phyloP scores from a whole-genome alignment of 73 alveolate species.

The Effrenium voratum region DNA sequence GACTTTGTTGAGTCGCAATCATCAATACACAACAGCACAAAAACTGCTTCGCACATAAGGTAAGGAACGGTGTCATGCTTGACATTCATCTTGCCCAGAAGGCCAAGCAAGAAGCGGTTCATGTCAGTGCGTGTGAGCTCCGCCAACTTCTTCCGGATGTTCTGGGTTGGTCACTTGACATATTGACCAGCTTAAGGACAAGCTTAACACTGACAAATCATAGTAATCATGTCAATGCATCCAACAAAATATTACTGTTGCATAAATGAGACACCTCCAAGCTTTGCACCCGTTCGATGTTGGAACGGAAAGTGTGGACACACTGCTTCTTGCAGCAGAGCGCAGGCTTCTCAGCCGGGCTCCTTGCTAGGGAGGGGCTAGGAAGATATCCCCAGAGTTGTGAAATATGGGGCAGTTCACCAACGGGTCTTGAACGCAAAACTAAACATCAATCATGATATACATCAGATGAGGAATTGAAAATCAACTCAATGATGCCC shows the following conservation, averaged over 20 bases:
- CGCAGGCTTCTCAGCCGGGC: not conserved
- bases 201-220: not conserved
- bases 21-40: not conserved
- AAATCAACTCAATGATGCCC: not conserved
- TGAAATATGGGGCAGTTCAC: too few relatives aligned
- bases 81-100: slow-evolving; percentile 5
- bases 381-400: not conserved
- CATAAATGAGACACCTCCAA: not conserved
- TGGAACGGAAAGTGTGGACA: not conserved
- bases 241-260: not conserved
- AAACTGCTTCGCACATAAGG: not conserved
- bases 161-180: not conserved
- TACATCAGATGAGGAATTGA: not conserved
- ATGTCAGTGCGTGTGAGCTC: not conserved
- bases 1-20: not conserved
- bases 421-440: not conserved
- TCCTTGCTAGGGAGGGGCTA: not conserved
- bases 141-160: slow-evolving; percentile 14
- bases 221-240: not conserved
- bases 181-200: not conserved
- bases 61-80: not conserved
- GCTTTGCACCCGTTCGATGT: not conserved
- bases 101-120: slow-evolving; percentile 26
- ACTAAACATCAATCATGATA: not conserved
- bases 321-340: not conserved